Conservation (phyloP, 768 basidiomycete species). For the Rhizopogon roseolus region DNA sequence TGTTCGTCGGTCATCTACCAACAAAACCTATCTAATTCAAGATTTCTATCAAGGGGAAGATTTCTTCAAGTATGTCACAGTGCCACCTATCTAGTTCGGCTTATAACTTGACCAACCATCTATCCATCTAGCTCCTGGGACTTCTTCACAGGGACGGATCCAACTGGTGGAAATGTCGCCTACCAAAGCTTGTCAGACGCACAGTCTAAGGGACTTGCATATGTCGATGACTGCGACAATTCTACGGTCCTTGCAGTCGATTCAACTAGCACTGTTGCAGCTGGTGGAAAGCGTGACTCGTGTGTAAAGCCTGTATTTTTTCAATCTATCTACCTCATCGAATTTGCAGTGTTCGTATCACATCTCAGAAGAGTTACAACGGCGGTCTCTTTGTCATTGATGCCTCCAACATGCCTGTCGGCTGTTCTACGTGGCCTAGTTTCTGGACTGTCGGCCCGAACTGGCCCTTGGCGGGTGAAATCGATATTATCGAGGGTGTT, state of each 20-base stretch:
- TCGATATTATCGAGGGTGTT: slow-evolving; percentile 75
- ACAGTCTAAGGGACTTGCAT: slow-evolving; percentile 49
- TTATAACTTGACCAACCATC: background rate
- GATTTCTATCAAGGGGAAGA: slow-evolving; percentile 45
- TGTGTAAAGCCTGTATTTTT: slow-evolving; percentile 16
- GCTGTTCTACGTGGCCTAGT: slow-evolving; percentile 62
- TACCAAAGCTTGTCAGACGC: slow-evolving; percentile 50
- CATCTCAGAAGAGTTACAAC: slow-evolving; percentile 54
- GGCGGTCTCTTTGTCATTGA: slow-evolving; percentile 76
- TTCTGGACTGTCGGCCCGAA: slow-evolving; percentile 49
- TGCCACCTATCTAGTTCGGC: background rate
- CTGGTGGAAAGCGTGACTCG: slow-evolving; percentile 53
- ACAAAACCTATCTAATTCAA: slow-evolving; percentile 28
- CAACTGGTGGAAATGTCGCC: slow-evolving; percentile 66
- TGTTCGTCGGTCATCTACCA: slow-evolving; percentile 13
- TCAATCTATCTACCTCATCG: background rate
- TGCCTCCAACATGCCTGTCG: slow-evolving; percentile 64
- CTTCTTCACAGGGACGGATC: slow-evolving; percentile 60
- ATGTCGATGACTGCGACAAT: slow-evolving; percentile 49
- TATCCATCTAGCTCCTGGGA: slow-evolving; percentile 51
- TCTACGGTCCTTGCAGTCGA: slow-evolving; percentile 64
- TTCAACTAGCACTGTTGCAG: slow-evolving; percentile 39
- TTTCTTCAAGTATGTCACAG: slow-evolving; percentile 51
- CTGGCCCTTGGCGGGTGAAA: slow-evolving; percentile 57
- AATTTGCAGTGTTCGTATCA: slow-evolving; percentile 56